Conservation (phyloP, 192 early-diverging fungal genomes). For the Linderina pennispora region DNA sequence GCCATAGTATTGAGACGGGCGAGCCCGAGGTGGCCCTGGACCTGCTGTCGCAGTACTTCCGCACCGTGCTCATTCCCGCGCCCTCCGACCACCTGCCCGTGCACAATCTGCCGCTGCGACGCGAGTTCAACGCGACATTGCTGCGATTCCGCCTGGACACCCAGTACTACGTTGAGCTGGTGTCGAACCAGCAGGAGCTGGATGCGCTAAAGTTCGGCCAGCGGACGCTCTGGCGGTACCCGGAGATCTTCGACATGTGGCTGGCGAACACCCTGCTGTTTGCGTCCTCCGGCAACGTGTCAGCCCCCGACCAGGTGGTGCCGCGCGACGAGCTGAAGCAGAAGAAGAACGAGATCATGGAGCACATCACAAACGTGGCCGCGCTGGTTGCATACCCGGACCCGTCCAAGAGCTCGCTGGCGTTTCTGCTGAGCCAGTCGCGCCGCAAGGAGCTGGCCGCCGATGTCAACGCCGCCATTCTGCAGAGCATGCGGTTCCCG, state of each 20-base stretch:
- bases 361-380: constrained; percentile 37
- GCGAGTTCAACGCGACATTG: constrained; percentile 27
- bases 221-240: constrained; percentile 31
- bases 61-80: constrained; percentile 30
- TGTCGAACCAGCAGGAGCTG: constrained; percentile 26
- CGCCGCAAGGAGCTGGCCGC: constrained; percentile 23
- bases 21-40: constrained; percentile 38
- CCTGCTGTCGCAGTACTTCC: constrained; percentile 36
- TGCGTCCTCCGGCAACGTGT: not conserved
- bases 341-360: constrained; percentile 30
- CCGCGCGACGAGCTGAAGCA: constrained; percentile 25
- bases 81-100: constrained; percentile 2
- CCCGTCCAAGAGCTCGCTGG: constrained; percentile 23
- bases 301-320: constrained; percentile 13
- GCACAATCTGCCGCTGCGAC: constrained; percentile 14
- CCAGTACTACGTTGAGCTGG: constrained; percentile 38
- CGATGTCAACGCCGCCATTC: constrained; percentile 30
- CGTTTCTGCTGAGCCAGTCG: constrained; percentile 22
- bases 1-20: constrained; percentile 30
- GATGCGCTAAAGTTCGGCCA: constrained; percentile 36
- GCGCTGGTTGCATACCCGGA: constrained; percentile 33
- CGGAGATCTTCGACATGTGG: constrained; percentile 36
- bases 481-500: constrained; percentile 19
- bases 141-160: constrained; percentile 42
- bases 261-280: constrained; percentile 16